Percentiles rank a stretch among this genome's conserved stretches.
Conservation (phyloP, 2,329 filamentous ascomycete genomes). For the Teratosphaeria gauchensis region DNA sequence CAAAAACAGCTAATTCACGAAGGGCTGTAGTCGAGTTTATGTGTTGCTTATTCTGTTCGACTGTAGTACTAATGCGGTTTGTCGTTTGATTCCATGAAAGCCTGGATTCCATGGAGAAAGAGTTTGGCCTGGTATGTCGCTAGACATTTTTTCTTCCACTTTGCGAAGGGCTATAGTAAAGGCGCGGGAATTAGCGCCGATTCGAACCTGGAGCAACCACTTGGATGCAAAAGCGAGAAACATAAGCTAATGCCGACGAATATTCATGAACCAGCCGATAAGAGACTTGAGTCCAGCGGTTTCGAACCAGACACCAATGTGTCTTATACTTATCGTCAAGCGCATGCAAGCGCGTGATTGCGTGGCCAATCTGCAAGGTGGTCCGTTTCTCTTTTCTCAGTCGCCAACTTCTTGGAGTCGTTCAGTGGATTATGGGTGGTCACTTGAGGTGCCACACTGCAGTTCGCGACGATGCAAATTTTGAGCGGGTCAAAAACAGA, state of each 20-base stretch:
- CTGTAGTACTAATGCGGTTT: not conserved
- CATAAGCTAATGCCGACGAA: not conserved
- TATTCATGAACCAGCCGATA: not conserved
- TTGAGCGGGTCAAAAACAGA: too few species aligned
- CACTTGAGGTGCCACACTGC: not conserved
- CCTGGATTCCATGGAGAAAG: not conserved
- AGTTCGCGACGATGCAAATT: not conserved
- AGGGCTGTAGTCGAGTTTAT: not conserved
- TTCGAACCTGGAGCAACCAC: not conserved
- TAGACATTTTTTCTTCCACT: not conserved
- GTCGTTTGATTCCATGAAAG: not conserved
- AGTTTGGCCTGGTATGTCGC: not conserved
- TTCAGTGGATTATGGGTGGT: not conserved
- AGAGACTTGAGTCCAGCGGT: not conserved
- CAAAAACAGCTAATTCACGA: too few species aligned
- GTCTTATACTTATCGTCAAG: not conserved
- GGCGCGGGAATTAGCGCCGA: not conserved
- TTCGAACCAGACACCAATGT: not conserved
- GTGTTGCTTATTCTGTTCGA: not conserved
- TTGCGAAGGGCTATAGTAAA: not conserved
- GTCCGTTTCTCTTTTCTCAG: not conserved
- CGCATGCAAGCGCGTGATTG: not conserved
- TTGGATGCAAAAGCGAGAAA: not conserved
- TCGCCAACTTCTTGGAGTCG: not conserved
- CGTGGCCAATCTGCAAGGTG: not conserved